Evolutionary conservation across 192 early-diverging fungal species (phyloP).

Genomic region (Rhizoclosmatium globosum): DNA sequence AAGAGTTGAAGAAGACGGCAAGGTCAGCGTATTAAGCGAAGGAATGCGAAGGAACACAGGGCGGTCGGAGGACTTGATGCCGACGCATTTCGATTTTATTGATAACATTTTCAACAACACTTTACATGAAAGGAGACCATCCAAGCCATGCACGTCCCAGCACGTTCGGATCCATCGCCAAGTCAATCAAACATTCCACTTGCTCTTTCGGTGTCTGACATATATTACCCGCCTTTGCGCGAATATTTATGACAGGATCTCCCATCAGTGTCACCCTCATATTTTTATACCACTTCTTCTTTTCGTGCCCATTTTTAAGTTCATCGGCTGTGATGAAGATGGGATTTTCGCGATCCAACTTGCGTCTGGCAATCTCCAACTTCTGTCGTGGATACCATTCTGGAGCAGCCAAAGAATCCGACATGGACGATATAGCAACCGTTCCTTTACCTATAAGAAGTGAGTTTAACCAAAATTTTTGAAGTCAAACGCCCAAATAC

Average conservation of each 20-base stretch:
- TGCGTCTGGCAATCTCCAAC: slow-evolving; percentile 72
- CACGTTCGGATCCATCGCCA: slow-evolving; percentile 76
- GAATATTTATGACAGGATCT: slow-evolving; percentile 47
- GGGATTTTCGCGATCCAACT: slow-evolving; percentile 78
- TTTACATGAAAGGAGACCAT: slow-evolving; percentile 69
- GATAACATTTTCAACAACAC: too few relatives aligned
- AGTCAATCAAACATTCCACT: slow-evolving; percentile 76
- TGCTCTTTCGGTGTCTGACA: slow-evolving; percentile 68
- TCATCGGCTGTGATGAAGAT: slow-evolving; percentile 65
- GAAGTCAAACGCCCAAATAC: slow-evolving; percentile 24
- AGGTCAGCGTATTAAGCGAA: too few relatives aligned
- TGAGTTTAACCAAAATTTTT: slow-evolving; percentile 35
- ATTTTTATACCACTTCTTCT: slow-evolving; percentile 59
- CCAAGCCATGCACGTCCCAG: slow-evolving; percentile 73
- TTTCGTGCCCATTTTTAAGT: slow-evolving; percentile 67
- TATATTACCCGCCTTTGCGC: slow-evolving; percentile 52
- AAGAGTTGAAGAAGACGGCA: too few relatives aligned
- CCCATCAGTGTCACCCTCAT: slow-evolving; percentile 62
- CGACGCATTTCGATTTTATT: too few relatives aligned
- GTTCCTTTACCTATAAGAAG: slow-evolving; percentile 20
- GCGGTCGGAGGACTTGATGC: too few relatives aligned
- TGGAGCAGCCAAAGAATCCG: slow-evolving; percentile 49
- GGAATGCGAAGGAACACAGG: too few relatives aligned
- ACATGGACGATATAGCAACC: neutral
- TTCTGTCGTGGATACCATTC: slow-evolving; percentile 83